Percentiles rank a stretch among this genome's conserved stretches.
These are phyloP conservation scores for Cryptosporidium ubiquitum DNA, from an alignment of 169 alveolate species.

Conservation along the genomic window DNA sequence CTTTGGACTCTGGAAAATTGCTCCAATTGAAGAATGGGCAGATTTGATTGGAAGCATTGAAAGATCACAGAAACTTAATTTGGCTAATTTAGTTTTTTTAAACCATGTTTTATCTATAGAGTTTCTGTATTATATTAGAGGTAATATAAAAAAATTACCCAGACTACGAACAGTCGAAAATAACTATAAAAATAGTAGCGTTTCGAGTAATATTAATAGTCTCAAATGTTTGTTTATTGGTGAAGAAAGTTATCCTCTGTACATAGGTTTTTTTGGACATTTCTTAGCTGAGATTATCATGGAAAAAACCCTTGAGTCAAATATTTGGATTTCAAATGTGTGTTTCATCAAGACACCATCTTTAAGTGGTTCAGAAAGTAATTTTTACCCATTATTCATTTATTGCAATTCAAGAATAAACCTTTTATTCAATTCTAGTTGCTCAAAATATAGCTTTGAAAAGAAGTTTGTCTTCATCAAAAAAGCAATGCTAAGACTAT, in stretches of 20 bases:
- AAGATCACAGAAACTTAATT: background rate
- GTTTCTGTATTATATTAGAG: background rate
- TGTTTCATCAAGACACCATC: slow-evolving; percentile 12
- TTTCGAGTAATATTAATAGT: background rate
- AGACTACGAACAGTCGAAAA: background rate
- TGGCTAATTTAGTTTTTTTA: background rate
- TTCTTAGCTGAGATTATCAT: slow-evolving; percentile 35
- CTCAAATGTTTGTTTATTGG: background rate
- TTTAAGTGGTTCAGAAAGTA: background rate
- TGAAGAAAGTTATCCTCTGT: background rate
- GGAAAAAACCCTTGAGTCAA: slow-evolving; percentile 7
- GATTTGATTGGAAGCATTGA: background rate
- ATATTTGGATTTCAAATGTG: slow-evolving; percentile 3
- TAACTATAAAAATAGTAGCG: background rate
- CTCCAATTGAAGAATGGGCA: slow-evolving; percentile 57
- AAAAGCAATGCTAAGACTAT: slow-evolving; percentile 9
- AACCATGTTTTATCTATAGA: background rate
- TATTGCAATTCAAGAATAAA: background rate
- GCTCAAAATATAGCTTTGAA: background rate
- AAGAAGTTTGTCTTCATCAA: slow-evolving; percentile 16
- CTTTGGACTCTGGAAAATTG: slow-evolving; percentile 24
- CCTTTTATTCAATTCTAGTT: background rate
- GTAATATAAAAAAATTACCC: background rate
- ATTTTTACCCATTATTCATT: slow-evolving; percentile 23
- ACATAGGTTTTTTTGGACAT: slow-evolving; percentile 32